These are phyloP conservation scores for Amanita polypyramis DNA, from an alignment of 768 basidiomycete genomes.

Conservation along the genomic window DNA sequence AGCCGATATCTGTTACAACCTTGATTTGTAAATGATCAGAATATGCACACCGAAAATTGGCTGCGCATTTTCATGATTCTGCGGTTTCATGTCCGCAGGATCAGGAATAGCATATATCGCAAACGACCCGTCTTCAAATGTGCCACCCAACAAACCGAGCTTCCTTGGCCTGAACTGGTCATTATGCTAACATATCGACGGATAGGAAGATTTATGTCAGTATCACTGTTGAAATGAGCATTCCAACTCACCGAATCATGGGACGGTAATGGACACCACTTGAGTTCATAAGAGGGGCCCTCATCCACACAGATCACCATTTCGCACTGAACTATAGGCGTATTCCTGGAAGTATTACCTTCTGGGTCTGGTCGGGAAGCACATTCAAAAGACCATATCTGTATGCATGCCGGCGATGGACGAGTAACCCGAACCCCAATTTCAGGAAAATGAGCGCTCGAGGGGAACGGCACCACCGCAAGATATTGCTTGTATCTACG, in stretches of 20 bases:
- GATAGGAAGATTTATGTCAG: not conserved
- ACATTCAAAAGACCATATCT: constrained; percentile 65
- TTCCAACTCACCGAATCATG: constrained; percentile 39
- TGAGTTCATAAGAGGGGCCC: constrained; percentile 71
- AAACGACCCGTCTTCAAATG: constrained; percentile 82
- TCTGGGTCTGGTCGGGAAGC: constrained; percentile 5
- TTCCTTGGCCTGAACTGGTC: constrained; percentile 31
- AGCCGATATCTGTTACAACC: not conserved
- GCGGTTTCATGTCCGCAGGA: constrained; percentile 40
- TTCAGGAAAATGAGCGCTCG: constrained; percentile 48
- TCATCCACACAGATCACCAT: constrained; percentile 78
- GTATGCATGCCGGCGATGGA: constrained; percentile 60
- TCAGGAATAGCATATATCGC: constrained; percentile 74
- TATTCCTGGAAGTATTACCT: constrained; percentile 5
- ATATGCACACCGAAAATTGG: constrained; percentile 42
- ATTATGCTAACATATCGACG: constrained; percentile 12
- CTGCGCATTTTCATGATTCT: constrained; percentile 15
- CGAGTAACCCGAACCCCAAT: constrained; percentile 50
- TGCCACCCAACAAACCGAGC: constrained; percentile 75
- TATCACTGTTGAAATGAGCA: not conserved
- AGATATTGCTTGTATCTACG: constrained; percentile 65
- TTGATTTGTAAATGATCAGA: not conserved
- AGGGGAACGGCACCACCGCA: constrained; percentile 69
- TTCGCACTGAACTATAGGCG: constrained; percentile 53
- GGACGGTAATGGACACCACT: constrained; percentile 90